Evolutionary conservation across 2,329 filamentous ascomycete genomes (phyloP), one percentile per base, ranked within the genome.

Genomic region (Alternaria alternata): DNA sequence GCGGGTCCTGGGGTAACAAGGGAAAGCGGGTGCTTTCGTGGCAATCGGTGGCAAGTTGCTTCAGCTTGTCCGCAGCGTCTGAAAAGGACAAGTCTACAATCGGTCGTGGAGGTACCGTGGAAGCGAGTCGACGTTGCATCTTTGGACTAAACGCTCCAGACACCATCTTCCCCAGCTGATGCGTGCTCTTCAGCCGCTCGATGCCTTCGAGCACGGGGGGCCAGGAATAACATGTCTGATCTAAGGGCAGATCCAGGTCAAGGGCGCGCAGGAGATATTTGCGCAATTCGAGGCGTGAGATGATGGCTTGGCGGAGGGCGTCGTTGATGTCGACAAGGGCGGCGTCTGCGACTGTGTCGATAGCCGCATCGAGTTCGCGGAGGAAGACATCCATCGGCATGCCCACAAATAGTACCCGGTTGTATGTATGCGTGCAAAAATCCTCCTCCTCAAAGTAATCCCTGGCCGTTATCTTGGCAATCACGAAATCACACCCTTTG

Each of bases 391-490:
- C 74, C 44, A 75, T 65, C 7, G 74, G 73, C 7, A 67, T 57
- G 43, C 62, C 63, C 26, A 88, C 87, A 7, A 98, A 84, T 1
- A 99, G 82, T 12, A 87, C 88, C 38, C 94, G 87, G 67, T 93
- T 91, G 75, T 95, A 98, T 0, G 94, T 91, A 76, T 96, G 93
- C 7, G 93, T 94, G 20, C 96, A 92, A 75, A 99, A 97, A 73
- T 99, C 95, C 79, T 99, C 95, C 80, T 99, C 95, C 89, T 99
- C 95, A 70, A 94, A 98, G 75, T 90, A 97, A 68, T 96, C 90
- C 75, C 97, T 92, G n/a, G 85, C 85, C 54, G 88, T 89, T 63
- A 98, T 90, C 46, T 89, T 87, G 51, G 89, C 84, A 63, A 95
- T 92, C 12, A 96, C 91, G 68, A 88, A 88, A 63, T 89, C 88